Conservation (phyloP, 2,329 filamentous ascomycete genomes). For the Whalleya microplaca region DNA sequence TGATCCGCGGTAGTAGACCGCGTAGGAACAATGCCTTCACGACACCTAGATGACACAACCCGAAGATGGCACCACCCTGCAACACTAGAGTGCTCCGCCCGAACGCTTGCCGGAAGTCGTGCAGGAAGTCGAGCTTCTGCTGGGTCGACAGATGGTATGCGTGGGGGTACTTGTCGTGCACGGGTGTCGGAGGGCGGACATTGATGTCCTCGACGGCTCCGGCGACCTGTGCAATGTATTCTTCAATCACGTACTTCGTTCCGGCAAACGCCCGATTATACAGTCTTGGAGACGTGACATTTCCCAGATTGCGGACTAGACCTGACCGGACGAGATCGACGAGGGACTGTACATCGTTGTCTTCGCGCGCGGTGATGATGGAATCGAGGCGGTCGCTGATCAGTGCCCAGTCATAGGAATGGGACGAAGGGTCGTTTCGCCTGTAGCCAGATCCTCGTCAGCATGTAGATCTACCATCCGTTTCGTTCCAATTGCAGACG, state of each 20-base stretch:
- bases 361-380: conserved; percentile 69
- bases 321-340: conserved; percentile 81
- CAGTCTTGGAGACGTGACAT: conserved; percentile 79
- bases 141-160: conserved; percentile 62
- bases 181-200: conserved; percentile 31
- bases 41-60: conserved; percentile 86
- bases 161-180: conserved; percentile 26
- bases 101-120: conserved; percentile 86
- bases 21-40: conserved; percentile 84
- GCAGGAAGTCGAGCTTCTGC: conserved; percentile 82
- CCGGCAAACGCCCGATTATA: conserved; percentile 87
- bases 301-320: conserved; percentile 83
- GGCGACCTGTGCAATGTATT: conserved; percentile 86
- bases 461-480: not conserved
- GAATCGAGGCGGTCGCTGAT: conserved; percentile 77
- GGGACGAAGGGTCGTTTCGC: conserved; percentile 80
- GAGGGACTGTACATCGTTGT: conserved; percentile 72
- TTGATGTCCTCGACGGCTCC: conserved; percentile 79
- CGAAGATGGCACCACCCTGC: conserved; percentile 90
- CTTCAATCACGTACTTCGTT: conserved; percentile 88
- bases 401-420: conserved; percentile 84
- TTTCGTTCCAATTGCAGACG: not conserved
- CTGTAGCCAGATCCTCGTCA: conserved; percentile 44
- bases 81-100: conserved; percentile 84
- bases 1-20: conserved; percentile 83